Percentiles rank a stretch among this genome's conserved stretches.
Evolutionary conservation across 2,329 filamentous ascomycete genomes (phyloP).

Genomic region (Aspergillus thermomutatus): DNA sequence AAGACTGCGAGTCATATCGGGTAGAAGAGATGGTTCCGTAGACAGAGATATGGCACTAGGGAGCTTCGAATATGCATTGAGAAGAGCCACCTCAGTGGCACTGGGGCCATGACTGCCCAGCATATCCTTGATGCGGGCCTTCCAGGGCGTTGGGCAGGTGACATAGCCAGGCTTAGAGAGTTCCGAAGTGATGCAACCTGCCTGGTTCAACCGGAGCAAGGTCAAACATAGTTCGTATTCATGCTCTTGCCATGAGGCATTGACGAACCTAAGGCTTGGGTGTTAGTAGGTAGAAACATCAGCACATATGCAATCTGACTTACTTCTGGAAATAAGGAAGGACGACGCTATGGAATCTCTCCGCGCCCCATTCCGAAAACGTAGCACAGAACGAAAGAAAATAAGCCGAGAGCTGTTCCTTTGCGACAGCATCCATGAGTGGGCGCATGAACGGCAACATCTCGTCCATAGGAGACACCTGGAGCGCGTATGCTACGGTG

Average conservation of each 20-base stretch:
- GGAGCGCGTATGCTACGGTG: conserved; percentile 62
- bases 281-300: conserved; percentile 13
- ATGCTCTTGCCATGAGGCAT: conserved; percentile 66
- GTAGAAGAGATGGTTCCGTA: conserved; percentile 61
- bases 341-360: conserved; percentile 75
- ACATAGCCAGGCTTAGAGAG: conserved; percentile 39
- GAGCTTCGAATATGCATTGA: conserved; percentile 64
- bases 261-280: conserved; percentile 60
- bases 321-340: conserved; percentile 77
- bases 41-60: conserved; percentile 58
- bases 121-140: conserved; percentile 67
- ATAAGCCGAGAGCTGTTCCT: conserved; percentile 63
- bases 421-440: conserved; percentile 63
- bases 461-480: conserved; percentile 74
- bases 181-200: conserved; percentile 51
- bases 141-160: conserved; percentile 54
- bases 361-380: conserved; percentile 68
- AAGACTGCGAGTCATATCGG: conserved; percentile 63
- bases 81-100: conserved; percentile 62
- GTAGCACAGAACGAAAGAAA: conserved; percentile 85
- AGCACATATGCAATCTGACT: conserved; percentile 8
- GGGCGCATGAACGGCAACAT: conserved; percentile 67
- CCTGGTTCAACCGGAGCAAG: conserved; percentile 57
- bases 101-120: conserved; percentile 51
- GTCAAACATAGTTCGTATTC: conserved; percentile 68